Base-by-base conservation (phyloP, 352 stramenopile genomes). In the Phytophthora constricta region DNA sequence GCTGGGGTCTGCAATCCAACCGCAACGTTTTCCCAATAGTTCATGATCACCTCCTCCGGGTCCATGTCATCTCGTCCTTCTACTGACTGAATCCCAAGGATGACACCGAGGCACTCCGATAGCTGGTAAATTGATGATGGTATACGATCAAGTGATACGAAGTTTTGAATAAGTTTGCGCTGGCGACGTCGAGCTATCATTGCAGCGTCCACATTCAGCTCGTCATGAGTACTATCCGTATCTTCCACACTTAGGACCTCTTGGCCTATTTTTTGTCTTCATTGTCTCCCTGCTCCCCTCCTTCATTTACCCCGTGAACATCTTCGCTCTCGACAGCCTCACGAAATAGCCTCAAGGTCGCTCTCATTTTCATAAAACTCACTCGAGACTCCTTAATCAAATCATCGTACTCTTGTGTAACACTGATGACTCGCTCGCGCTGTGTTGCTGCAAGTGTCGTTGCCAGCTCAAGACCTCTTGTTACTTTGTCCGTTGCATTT, bases 21-120 rank as follows among this genome's bases (percentile, higher is more conserved):
- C 2, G 72, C 76, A 5, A 79, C 46, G 8, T 74, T 84, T 25
- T 84, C 53, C 82, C 84, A 91, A 42, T 93, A 94, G 49, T 93
- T 80, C 74, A 91, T 87, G 26, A 92, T 72, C 14, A 89, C 74
- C 49, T 92, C 86, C 16, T 93, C 85, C 3, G 79, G 79, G 50
- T 94, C 84, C 52, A 90, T 67, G 34, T 91, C 82, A 57, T 92
- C 84, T 11, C 45, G 82, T 0, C 70, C 65, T 62, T 89, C 72
- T 2, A 92, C 66, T 3, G 86, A 80, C 37, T 86, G 69, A 13
- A 94, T 84, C 5, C 63, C 68, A n/a, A 92, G 72, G 20, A 94
- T 81, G 11, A 92, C 46, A 7, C 86, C 83, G 22, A 93, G 41
- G 27, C 84, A 94, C 48, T 93, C 84, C 0, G 82, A 77, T 3